Evolutionary conservation across 1,284 basidiomycete species (phyloP), one percentile per base, ranked within the genome.

Genomic region (Ustilago bromivora): DNA sequence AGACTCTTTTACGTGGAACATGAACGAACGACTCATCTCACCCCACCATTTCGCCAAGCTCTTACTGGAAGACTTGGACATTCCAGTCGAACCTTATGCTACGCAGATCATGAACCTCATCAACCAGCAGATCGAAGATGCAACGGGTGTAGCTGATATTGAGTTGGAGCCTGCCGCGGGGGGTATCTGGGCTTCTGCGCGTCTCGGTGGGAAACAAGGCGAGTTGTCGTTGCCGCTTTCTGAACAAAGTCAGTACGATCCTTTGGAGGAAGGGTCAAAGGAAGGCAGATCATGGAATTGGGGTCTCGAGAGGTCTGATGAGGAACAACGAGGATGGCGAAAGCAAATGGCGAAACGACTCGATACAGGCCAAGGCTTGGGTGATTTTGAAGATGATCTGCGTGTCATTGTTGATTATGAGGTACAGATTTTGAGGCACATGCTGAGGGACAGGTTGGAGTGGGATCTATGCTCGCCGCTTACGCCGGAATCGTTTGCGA

Each of bases 1-100:
- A 65, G 96, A 99, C 83, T 93, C 93, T 76, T 98, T 99, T 87
- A 90, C 95, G n/a, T 99, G 96, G 96, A 97, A 98, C 83, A 87
- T 95, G 59, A 91, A 93, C 89, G 89, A 90, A 80, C 84, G 86
- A 12, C 88, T 94, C 75, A 91, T 96, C 80, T 92, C 91, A 51
- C 95, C 96, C 0, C 91, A 93, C 71, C 88, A 89, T 0, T 98
- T 98, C 80, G 95, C 95, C 11, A 89, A 88, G 61, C 92, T 92
- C 35, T 94, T 98, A 86, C 95, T 95, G 86, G 88, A 90, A 36
- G 96, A 99, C 87, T 88, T 98, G 43, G 94, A 94, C 65, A 89
- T 99, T 17, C 90, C 93, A 4, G 75, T 87, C 12, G 83, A 87
- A 1, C 89, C 90, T 1, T 93, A 94, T 89, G 92, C 88, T 7